Percentiles rank a stretch among this genome's conserved stretches.
These are phyloP conservation scores for Plantago elongata DNA, from an alignment of 257 asterid genomes.

Conservation along the genomic window DNA sequence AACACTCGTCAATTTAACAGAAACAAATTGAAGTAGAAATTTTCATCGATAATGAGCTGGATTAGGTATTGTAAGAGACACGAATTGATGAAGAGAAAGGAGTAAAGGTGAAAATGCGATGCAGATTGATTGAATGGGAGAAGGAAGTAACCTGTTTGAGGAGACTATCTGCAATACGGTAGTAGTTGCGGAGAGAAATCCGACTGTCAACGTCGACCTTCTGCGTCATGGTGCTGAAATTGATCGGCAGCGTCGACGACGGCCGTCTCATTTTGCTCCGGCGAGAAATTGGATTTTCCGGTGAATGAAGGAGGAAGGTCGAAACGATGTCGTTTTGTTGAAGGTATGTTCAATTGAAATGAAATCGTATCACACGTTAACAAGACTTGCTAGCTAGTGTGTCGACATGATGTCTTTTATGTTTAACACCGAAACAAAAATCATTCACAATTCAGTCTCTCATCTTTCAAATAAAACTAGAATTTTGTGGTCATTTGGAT, in stretches of 20 bases:
- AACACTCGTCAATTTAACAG: background rate
- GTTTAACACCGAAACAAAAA: too few relatives aligned
- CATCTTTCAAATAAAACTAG: too few relatives aligned
- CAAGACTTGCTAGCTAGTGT: background rate
- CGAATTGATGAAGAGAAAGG: too few relatives aligned
- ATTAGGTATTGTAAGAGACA: too few relatives aligned
- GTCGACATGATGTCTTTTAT: slow-evolving; percentile 30
- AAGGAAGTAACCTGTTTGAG: slow-evolving; percentile 81
- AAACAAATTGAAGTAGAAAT: too few relatives aligned
- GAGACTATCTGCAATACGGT: slow-evolving; percentile 81
- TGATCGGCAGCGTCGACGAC: slow-evolving; percentile 40
- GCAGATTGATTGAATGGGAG: too few relatives aligned
- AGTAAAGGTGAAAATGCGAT: background rate
- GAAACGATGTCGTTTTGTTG: slow-evolving; percentile 23
- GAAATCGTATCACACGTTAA: background rate
- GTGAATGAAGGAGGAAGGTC: slow-evolving; percentile 8
- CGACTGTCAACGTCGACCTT: slow-evolving; percentile 71
- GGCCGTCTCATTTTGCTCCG: slow-evolving; percentile 61
- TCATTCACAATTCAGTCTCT: too few relatives aligned
- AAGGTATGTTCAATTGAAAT: background rate
- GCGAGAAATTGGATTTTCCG: slow-evolving; percentile 16
- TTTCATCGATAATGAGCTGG: too few relatives aligned
- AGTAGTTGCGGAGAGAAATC: slow-evolving; percentile 75
- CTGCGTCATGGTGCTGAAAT: slow-evolving; percentile 35
- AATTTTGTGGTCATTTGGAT: too few relatives aligned